These are phyloP conservation scores for Schwanniomyces vanrijiae DNA, from an alignment of 805 yeast genomes.

Conservation along the genomic window DNA sequence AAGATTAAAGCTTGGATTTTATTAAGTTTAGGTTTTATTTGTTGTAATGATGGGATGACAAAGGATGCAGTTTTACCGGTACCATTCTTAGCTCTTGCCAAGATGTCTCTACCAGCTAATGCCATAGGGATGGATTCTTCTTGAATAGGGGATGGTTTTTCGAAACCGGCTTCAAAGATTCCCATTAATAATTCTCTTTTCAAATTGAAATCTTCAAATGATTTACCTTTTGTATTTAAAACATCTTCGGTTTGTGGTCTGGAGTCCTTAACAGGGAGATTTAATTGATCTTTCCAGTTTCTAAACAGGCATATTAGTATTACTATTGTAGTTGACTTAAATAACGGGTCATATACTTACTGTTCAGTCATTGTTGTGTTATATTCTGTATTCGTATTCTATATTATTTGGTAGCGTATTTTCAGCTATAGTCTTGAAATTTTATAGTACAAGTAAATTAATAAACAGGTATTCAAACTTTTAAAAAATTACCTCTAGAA, in stretches of 20 bases:
- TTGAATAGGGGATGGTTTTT: constrained; percentile 96
- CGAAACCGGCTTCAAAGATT: constrained; percentile 97
- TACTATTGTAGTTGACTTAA: not conserved
- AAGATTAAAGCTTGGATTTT: constrained; percentile 89
- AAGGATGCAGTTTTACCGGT: constrained; percentile 99
- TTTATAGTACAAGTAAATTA: constrained; percentile 1
- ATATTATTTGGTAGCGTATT: not conserved
- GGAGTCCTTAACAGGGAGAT: constrained; percentile 80
- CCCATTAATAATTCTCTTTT: constrained; percentile 97
- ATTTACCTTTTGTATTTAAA: constrained; percentile 81
- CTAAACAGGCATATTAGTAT: constrained; percentile 6
- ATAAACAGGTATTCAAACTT: not conserved
- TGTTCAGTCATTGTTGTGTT: constrained; percentile 3
- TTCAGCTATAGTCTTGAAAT: not conserved
- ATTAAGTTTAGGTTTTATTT: constrained; percentile 76
- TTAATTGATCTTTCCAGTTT: constrained; percentile 70
- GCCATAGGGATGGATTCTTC: constrained; percentile 97
- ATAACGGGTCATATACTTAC: constrained; percentile 1
- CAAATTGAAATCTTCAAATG: constrained; percentile 88
- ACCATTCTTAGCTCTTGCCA: constrained; percentile 98
- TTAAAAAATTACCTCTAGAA: not conserved
- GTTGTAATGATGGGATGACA: constrained; percentile 89
- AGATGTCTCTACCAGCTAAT: constrained; percentile 88
- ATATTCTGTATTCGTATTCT: not conserved
- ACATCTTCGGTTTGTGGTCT: constrained; percentile 98